phyloP scores from a whole-genome alignment of 2,329 filamentous ascomycete species.

The Zymoseptoria passerinii region DNA sequence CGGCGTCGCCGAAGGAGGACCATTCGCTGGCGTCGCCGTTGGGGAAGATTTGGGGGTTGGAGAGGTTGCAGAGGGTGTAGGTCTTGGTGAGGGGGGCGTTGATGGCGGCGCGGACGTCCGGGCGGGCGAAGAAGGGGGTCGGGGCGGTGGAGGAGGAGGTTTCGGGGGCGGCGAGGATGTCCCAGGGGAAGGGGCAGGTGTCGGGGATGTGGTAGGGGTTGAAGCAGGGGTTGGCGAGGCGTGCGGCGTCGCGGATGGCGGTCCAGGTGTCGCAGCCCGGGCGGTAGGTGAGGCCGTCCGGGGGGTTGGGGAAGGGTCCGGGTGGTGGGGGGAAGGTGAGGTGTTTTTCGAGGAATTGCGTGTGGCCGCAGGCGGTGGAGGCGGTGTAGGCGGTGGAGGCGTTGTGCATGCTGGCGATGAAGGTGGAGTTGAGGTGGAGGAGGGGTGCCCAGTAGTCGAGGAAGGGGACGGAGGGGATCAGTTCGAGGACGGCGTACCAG shows the following conservation, averaged over 20 bases:
- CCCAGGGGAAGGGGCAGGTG: slow-evolving; percentile 14
- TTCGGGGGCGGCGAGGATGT: background rate
- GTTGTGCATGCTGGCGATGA: slow-evolving; percentile 29
- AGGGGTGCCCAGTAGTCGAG: slow-evolving; percentile 26
- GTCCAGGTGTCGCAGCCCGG: slow-evolving; percentile 2
- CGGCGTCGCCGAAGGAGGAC: slow-evolving; percentile 9
- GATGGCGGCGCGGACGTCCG: slow-evolving; percentile 28
- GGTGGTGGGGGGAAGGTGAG: slow-evolving; percentile 27
- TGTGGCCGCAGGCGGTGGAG: slow-evolving; percentile 30
- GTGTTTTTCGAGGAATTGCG: slow-evolving; percentile 42
- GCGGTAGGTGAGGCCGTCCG: background rate
- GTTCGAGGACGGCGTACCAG: slow-evolving; percentile 34
- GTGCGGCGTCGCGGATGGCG: background rate
- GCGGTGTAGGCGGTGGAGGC: slow-evolving; percentile 26
- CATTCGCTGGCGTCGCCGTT: slow-evolving; percentile 14
- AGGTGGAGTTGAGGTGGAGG: slow-evolving; percentile 36
- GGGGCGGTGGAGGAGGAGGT: background rate
- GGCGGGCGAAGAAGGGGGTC: slow-evolving; percentile 26
- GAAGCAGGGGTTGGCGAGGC: slow-evolving; percentile 24
- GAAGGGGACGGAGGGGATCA: background rate
- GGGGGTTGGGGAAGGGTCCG: slow-evolving; percentile 17
- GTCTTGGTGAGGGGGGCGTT: slow-evolving; percentile 23
- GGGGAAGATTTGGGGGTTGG: slow-evolving; percentile 15
- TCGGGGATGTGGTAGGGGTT: slow-evolving; percentile 26
- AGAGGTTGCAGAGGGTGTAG: slow-evolving; percentile 21